Evolutionary conservation across 1,139 yeast species (phyloP).

Genomic region (Lodderomyces oxycetoniae): DNA sequence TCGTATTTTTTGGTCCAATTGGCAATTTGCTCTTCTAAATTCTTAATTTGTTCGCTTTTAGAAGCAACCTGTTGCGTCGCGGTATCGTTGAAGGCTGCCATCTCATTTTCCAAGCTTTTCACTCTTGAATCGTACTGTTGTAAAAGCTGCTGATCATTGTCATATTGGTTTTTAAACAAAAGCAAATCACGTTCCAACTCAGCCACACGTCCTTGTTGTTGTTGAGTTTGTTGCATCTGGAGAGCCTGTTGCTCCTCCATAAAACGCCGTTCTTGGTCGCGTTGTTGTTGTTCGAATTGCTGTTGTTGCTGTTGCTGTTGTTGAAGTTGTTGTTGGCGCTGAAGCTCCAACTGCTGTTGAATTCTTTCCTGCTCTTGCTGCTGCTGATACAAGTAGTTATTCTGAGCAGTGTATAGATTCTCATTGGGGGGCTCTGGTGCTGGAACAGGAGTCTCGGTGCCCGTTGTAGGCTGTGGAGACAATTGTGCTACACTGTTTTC

Average conservation of each 20-base stretch:
- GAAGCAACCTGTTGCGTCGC: slow-evolving; percentile 72
- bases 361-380: slow-evolving; percentile 67
- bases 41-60: slow-evolving; percentile 68
- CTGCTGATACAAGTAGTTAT: slow-evolving; percentile 42
- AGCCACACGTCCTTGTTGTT: slow-evolving; percentile 75
- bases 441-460: slow-evolving; percentile 22
- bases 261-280: slow-evolving; percentile 52
- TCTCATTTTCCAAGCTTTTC: slow-evolving; percentile 73
- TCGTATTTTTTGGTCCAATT: slow-evolving; percentile 88
- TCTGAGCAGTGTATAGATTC: slow-evolving; percentile 43
- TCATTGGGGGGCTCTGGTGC: slow-evolving; percentile 41
- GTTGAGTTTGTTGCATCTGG: slow-evolving; percentile 70
- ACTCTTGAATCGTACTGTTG: slow-evolving; percentile 89
- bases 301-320: slow-evolving; percentile 53
- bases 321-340: slow-evolving; percentile 46
- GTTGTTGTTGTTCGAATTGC: slow-evolving; percentile 65
- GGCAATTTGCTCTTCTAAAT: slow-evolving; percentile 69
- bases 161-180: slow-evolving; percentile 75
- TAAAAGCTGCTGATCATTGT: slow-evolving; percentile 76
- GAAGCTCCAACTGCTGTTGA: slow-evolving; percentile 52
- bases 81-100: slow-evolving; percentile 56
- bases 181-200: slow-evolving; percentile 80
- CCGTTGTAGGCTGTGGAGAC: slow-evolving; percentile 35
- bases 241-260: slow-evolving; percentile 55
- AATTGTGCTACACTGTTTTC: slow-evolving; percentile 18